These are phyloP conservation scores for Syzygium malaccense DNA, from an alignment of 441 rosid species.

Conservation along the genomic window DNA sequence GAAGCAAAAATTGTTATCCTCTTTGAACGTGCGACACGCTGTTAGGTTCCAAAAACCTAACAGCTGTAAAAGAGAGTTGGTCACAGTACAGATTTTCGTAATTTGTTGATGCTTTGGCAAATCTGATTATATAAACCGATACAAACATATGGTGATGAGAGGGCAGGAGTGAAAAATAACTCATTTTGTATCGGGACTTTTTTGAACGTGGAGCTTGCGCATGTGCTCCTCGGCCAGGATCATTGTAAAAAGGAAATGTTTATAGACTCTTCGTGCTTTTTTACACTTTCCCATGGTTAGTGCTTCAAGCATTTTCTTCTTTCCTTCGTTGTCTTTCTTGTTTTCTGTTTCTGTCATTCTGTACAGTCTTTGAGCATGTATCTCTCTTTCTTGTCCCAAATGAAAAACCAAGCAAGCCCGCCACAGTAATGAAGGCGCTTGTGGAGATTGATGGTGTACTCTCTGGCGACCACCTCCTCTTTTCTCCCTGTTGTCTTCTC, in stretches of 20 bases:
- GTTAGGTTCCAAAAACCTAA: not conserved
- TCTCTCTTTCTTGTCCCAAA: not conserved
- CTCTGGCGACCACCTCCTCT: conserved; percentile 79
- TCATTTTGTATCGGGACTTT: not conserved
- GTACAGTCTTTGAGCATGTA: not conserved
- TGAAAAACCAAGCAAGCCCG: not conserved
- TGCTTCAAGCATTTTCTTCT: not conserved
- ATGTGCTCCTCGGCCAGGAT: not conserved
- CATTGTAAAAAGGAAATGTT: not conserved
- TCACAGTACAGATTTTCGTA: not conserved
- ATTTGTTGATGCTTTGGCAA: not conserved
- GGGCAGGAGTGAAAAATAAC: not conserved
- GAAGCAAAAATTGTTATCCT: not conserved
- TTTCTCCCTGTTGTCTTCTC: conserved; percentile 61
- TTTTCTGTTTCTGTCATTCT: not conserved
- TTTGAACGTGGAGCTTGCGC: not conserved
- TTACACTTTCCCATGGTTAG: not conserved
- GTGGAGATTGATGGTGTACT: conserved; percentile 84
- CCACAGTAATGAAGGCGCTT: conserved; percentile 30
- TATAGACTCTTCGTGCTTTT: not conserved
- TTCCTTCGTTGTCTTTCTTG: not conserved
- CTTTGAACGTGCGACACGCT: not conserved
- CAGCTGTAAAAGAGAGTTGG: not conserved
- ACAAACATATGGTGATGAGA: not conserved
- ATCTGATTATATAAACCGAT: not conserved